These are phyloP conservation scores for Coemansia furcata DNA, from an alignment of 192 early-diverging fungal genomes.

Conservation along the genomic window DNA sequence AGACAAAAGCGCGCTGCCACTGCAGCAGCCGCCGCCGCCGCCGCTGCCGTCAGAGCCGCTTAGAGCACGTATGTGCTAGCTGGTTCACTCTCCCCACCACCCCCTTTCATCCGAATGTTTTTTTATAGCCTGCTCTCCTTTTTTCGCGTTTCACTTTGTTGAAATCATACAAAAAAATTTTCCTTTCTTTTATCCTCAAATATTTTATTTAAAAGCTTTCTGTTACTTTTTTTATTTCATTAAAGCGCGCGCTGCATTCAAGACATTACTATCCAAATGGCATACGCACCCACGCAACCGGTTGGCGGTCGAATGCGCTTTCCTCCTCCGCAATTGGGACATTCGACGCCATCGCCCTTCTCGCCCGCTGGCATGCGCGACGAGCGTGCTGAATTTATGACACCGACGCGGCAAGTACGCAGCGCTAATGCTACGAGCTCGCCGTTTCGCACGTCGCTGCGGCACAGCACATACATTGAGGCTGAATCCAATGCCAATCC, in stretches of 20 bases:
- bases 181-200: neutral
- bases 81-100: neutral
- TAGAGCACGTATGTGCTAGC: neutral
- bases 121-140: neutral
- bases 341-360: constrained; percentile 1
- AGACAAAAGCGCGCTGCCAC: constrained; percentile 3
- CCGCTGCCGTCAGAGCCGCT: neutral
- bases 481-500: constrained; percentile 27
- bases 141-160: neutral
- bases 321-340: constrained; percentile 12
- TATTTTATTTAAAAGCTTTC: neutral
- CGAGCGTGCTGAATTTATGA: constrained; percentile 17
- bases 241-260: neutral
- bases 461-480: constrained; percentile 24
- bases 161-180: too few relatives aligned
- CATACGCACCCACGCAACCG: constrained; percentile 28
- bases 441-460: constrained; percentile 30
- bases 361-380: constrained; percentile 3
- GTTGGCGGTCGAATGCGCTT: constrained; percentile 44
- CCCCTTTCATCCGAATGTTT: neutral
- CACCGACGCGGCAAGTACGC: constrained; percentile 18
- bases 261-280: constrained; percentile 2
- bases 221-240: neutral
- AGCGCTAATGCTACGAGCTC: neutral
- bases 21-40: neutral